A percentile compares a stretch with the other conserved stretches of the same genome.
Conservation (phyloP, 768 basidiomycete genomes). For the Nevesoporus exiguus region DNA sequence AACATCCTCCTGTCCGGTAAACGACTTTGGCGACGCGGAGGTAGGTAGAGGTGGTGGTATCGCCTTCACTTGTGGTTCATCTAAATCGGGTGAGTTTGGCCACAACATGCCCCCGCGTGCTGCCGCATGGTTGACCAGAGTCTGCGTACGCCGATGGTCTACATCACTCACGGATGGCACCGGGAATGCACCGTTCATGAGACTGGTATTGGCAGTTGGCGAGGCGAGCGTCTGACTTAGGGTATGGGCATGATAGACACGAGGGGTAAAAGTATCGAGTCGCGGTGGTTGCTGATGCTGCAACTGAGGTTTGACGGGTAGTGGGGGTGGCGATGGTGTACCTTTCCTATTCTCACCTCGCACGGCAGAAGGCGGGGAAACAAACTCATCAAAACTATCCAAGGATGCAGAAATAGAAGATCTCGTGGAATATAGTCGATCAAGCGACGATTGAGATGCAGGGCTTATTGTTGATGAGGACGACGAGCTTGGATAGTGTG, state of each 20-base stretch:
- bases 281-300: slow-evolving; percentile 4
- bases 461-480: slow-evolving; percentile 29
- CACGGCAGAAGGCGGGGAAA: slow-evolving; percentile 28
- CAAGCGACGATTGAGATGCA: slow-evolving; percentile 19
- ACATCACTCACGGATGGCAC: slow-evolving; percentile 33
- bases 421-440: slow-evolving; percentile 17
- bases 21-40: slow-evolving; percentile 1
- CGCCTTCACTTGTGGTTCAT: slow-evolving; percentile 25
- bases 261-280: slow-evolving; percentile 13
- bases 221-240: slow-evolving; percentile 13
- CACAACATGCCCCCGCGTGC: slow-evolving; percentile 39
- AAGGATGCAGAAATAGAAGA: slow-evolving; percentile 31
- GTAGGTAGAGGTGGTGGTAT: slow-evolving; percentile 26
- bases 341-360: slow-evolving; percentile 23
- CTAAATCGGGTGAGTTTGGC: slow-evolving; percentile 30
- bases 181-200: slow-evolving; percentile 11
- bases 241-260: slow-evolving; percentile 19
- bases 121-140: slow-evolving; percentile 55
- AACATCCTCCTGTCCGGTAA: slow-evolving; percentile 2
- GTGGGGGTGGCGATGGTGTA: slow-evolving; percentile 47
- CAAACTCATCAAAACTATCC: slow-evolving; percentile 49
- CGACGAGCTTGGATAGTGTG: slow-evolving; percentile 21
- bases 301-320: slow-evolving; percentile 33
- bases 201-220: slow-evolving; percentile 13
- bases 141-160: slow-evolving; percentile 56